Percentiles rank a stretch among this genome's conserved stretches.
These are phyloP conservation scores for Colletotrichum falcatum DNA, from an alignment of 2,329 filamentous ascomycete genomes.

Conservation along the genomic window DNA sequence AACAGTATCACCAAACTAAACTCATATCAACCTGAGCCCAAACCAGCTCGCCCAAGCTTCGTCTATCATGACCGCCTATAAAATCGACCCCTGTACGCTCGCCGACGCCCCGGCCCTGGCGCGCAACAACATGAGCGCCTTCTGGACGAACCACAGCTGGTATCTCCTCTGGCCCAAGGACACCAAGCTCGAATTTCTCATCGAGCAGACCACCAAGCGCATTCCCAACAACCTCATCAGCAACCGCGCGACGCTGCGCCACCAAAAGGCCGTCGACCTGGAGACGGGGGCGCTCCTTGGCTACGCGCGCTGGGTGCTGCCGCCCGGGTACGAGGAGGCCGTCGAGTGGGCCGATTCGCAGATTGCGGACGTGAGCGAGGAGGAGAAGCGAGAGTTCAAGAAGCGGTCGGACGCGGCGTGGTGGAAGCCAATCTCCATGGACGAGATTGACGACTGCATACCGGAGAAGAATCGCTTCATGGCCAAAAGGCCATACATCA, in stretches of 20 bases:
- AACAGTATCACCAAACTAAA: neutral
- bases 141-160: conserved; percentile 45
- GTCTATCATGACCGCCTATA: conserved; percentile 1
- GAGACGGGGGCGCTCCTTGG: conserved; percentile 44
- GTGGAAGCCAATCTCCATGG: conserved; percentile 33
- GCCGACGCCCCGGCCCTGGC: conserved; percentile 43
- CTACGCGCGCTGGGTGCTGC: conserved; percentile 44
- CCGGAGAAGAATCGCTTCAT: conserved; percentile 34
- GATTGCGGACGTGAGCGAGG: conserved; percentile 37
- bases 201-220: conserved; percentile 34
- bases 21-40: neutral
- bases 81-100: conserved; percentile 41
- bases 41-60: neutral
- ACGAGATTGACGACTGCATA: conserved; percentile 13
- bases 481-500: conserved; percentile 35
- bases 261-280: conserved; percentile 43
- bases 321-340: conserved; percentile 24
- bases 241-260: conserved; percentile 41
- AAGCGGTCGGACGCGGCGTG: conserved; percentile 28
- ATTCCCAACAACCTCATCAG: conserved; percentile 41
- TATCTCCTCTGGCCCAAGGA: conserved; percentile 38
- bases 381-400: conserved; percentile 30
- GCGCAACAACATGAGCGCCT: conserved; percentile 46
- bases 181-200: conserved; percentile 34
- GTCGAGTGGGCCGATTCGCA: conserved; percentile 36